Conservation (phyloP, 1,139 yeast species). For the Debaryomycetaceae sp. region DNA sequence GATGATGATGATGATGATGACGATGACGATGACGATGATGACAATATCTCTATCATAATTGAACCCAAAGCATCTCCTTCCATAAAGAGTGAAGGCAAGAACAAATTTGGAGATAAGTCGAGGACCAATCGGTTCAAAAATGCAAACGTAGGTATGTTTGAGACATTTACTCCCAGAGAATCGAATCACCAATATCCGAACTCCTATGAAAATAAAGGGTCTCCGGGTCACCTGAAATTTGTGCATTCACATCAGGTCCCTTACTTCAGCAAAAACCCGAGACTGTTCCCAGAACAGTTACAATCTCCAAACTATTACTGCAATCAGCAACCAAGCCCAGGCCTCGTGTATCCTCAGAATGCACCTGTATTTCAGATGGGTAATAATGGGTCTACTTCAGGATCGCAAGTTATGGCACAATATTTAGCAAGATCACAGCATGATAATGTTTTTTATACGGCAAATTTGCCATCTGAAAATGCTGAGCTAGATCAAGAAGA, state of each 20-base stretch:
- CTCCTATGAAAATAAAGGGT: not conserved
- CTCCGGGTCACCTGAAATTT: not conserved
- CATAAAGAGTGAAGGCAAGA: slow-evolving; percentile 14
- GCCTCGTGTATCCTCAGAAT: not conserved
- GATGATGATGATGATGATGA: slow-evolving; percentile 24
- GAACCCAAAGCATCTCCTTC: slow-evolving; percentile 37
- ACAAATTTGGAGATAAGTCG: not conserved
- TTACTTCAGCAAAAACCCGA: not conserved
- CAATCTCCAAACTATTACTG: not conserved
- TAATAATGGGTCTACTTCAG: slow-evolving; percentile 43
- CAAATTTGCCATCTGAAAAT: slow-evolving; percentile 29
- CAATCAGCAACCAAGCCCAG: not conserved
- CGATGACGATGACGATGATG: slow-evolving; percentile 38
- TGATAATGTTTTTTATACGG: slow-evolving; percentile 56
- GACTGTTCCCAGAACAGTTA: not conserved
- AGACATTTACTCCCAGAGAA: not conserved
- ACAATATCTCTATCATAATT: slow-evolving; percentile 43
- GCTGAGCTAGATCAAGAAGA: slow-evolving; percentile 9
- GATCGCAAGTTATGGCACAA: slow-evolving; percentile 76
- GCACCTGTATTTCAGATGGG: slow-evolving; percentile 4
- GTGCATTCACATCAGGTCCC: not conserved
- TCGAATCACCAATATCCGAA: not conserved
- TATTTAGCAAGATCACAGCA: slow-evolving; percentile 70
- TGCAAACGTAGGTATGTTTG: not conserved
- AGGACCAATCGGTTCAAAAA: not conserved